phyloP scores from a whole-genome alignment of 225 moss, liverwort and hornwort genomes.

The Straminergon stramineum region DNA sequence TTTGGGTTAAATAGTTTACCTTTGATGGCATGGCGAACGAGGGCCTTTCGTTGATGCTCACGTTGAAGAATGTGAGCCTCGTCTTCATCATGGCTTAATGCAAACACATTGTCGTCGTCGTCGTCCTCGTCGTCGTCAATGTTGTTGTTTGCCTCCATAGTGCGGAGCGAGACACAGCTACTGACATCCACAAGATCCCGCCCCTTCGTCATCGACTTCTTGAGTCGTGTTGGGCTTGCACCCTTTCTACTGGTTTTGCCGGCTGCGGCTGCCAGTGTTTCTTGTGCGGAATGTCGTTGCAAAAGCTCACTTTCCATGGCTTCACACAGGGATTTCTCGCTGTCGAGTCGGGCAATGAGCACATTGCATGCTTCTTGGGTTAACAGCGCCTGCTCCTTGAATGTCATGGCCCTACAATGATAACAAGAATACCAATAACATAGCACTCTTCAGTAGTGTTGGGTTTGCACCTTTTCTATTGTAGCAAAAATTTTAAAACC shows the following conservation, averaged over 20 bases:
- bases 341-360: constrained; percentile 38
- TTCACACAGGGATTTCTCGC: constrained; percentile 28
- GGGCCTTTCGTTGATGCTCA: constrained; percentile 17
- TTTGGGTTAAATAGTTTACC: not conserved
- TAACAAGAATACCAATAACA: not conserved
- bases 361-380: constrained; percentile 49
- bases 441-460: not conserved
- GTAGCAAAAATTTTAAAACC: too few species aligned
- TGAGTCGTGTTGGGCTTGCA: not conserved
- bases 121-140: not conserved
- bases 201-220: not conserved
- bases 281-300: constrained; percentile 16
- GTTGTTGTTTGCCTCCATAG: not conserved
- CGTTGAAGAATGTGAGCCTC: not conserved
- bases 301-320: constrained; percentile 32
- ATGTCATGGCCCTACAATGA: constrained; percentile 21
- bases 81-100: constrained; percentile 1
- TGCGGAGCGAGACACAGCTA: constrained; percentile 37
- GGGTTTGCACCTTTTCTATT: not conserved
- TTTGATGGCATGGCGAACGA: constrained; percentile 35
- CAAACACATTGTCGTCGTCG: not conserved
- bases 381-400: constrained; percentile 44
- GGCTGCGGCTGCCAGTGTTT: not conserved
- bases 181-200: constrained; percentile 32
- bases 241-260: not conserved